Base-by-base conservation (phyloP, 768 basidiomycete genomes). In the Boletus huronensis region DNA sequence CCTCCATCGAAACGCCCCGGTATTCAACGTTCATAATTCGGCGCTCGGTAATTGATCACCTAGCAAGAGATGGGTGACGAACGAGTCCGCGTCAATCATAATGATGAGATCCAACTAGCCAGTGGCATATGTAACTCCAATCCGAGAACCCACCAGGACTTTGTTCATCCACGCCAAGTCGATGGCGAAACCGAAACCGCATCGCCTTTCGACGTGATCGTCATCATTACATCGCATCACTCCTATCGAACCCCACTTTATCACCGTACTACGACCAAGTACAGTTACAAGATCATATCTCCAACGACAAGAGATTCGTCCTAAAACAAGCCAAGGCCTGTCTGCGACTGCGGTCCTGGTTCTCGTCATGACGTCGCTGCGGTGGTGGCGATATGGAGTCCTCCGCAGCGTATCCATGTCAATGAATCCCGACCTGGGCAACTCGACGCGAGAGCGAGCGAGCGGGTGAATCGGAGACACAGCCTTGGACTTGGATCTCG, bases 291-390 rank as follows among this genome's bases (percentile, higher is more conserved):
- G n/a, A 39, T 28, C 17, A 9, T 41, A 56, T 58, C 48, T 53
- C 32, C 11, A 17, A 23, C 5, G 14, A 39, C 10, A 10, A 42
- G 29, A 40, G 45, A 21, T 25, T 28, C 6, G 25, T 32, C 21
- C 40, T 26, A 44, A 31, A 59, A 38, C 28, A 6, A 26, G n/a
- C 5, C 21, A 32, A n/a, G 19, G 7, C 21, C 21, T 48, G 19
- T 38, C 13, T 41, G 40, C 17, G 39, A 48, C 59, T 60, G 59
- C 59, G 59, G 59, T 57, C 59, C 59, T 60, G 40, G n/a, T 14
- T 19, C 39, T 23, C 40, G 16, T 34, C 13, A 13, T 35, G 31
- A 5, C 6, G 29, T 32, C 41, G n/a, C 29, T 11, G 36, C 31
- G 32, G 51, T 17, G n/a, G 32, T 17, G 8, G 25, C 17, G 7